Conservation (phyloP, 78 protist genomes). For the Cavenderia fasciculata region DNA sequence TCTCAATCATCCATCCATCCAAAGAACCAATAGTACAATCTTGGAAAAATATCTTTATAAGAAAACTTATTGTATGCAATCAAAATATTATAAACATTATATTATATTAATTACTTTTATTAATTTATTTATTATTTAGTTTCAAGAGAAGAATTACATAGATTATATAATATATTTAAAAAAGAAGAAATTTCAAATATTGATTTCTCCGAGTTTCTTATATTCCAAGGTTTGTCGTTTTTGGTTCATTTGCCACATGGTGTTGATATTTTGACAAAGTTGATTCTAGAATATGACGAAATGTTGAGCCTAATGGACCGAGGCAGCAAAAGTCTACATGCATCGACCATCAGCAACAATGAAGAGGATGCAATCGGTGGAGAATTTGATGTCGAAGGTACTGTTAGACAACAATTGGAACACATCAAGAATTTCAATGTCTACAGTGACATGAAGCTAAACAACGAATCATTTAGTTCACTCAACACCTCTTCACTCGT, state of each 20-base stretch:
- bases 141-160: slow-evolving; percentile 59
- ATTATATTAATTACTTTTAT: background rate
- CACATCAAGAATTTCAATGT: slow-evolving; percentile 6
- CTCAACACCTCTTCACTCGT: slow-evolving; percentile 20
- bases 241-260: slow-evolving; percentile 35
- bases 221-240: slow-evolving; percentile 53
- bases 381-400: background rate
- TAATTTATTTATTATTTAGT: background rate
- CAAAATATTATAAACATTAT: no score
- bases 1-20: no score
- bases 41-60: no score
- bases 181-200: slow-evolving; percentile 19
- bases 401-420: slow-evolving; percentile 11
- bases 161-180: slow-evolving; percentile 39
- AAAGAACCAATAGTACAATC: no score
- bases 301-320: background rate
- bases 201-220: slow-evolving; percentile 38
- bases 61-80: no score
- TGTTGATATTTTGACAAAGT: background rate
- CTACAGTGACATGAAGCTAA: slow-evolving; percentile 13
- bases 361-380: background rate
- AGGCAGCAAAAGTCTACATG: background rate
- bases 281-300: background rate
- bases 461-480: slow-evolving; percentile 15
- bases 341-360: slow-evolving; percentile 5